Conservation (phyloP, 371 early-diverging fungal species). For the Rhizopus delemar region DNA sequence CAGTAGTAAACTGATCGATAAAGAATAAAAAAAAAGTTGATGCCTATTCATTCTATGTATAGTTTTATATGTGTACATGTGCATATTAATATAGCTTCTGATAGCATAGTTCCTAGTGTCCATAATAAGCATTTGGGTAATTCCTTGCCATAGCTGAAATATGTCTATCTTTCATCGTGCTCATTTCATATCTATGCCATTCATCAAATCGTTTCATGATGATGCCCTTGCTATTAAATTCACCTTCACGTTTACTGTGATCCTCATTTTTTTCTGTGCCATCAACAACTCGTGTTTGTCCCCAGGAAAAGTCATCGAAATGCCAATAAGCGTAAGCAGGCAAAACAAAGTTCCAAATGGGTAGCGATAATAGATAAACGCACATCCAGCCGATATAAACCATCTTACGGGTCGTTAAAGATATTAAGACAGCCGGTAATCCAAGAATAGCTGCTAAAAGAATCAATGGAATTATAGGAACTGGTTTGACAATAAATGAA, state of each 20-base stretch:
- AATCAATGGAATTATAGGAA: slow-evolving; percentile 69
- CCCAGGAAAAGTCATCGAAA: slow-evolving; percentile 99
- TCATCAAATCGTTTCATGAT: slow-evolving; percentile 40
- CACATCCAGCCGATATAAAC: slow-evolving; percentile 97
- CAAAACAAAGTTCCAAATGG: slow-evolving; percentile 97
- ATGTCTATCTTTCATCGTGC: not conserved
- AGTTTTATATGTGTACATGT: not conserved
- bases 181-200: not conserved
- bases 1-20: too few species aligned
- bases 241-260: slow-evolving; percentile 75
- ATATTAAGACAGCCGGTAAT: slow-evolving; percentile 85
- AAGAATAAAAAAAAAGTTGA: not conserved
- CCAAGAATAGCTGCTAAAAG: slow-evolving; percentile 74
- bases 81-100: not conserved
- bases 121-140: slow-evolving; percentile 2
- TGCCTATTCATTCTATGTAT: not conserved
- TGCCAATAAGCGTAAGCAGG: slow-evolving; percentile 99
- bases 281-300: slow-evolving; percentile 89
- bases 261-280: slow-evolving; percentile 58
- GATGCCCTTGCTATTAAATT: slow-evolving; percentile 69
- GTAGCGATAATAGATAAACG: slow-evolving; percentile 87
- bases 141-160: not conserved
- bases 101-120: not conserved
- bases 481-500: slow-evolving; percentile 55
- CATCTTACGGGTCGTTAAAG: slow-evolving; percentile 86